Evolutionary conservation across 2,329 filamentous ascomycete genomes (phyloP).

Genomic region (Fusarium bulbicola): DNA sequence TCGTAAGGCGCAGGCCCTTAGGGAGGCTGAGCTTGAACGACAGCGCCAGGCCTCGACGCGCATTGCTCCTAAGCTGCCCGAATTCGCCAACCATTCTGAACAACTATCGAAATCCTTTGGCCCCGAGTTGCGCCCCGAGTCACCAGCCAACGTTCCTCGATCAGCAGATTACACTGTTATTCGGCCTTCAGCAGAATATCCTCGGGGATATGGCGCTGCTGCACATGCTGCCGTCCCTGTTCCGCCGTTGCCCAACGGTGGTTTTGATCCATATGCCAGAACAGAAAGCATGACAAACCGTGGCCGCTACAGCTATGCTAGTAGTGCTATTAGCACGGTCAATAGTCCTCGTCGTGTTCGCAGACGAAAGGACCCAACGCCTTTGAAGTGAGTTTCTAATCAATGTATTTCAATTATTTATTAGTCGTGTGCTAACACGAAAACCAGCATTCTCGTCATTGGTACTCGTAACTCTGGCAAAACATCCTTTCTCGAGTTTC

Average conservation of each 20-base stretch:
- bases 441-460: slow-evolving; percentile 83
- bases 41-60: slow-evolving; percentile 59
- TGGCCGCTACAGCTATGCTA: slow-evolving; percentile 95
- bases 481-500: slow-evolving; percentile 95
- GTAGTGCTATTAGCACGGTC: slow-evolving; percentile 87
- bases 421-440: neutral
- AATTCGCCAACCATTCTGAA: slow-evolving; percentile 60
- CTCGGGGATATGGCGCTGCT: slow-evolving; percentile 53
- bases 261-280: slow-evolving; percentile 80
- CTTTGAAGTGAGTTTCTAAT: slow-evolving; percentile 86
- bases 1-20: slow-evolving; percentile 66
- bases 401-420: neutral
- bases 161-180: slow-evolving; percentile 51
- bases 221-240: slow-evolving; percentile 54
- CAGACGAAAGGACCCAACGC: slow-evolving; percentile 95
- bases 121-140: slow-evolving; percentile 70
- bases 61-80: slow-evolving; percentile 61
- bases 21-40: slow-evolving; percentile 61
- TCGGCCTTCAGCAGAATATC: slow-evolving; percentile 62
- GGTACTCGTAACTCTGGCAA: slow-evolving; percentile 90
- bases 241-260: slow-evolving; percentile 69
- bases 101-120: slow-evolving; percentile 56
- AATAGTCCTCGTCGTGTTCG: slow-evolving; percentile 93
- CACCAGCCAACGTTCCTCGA: slow-evolving; percentile 66
- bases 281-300: slow-evolving; percentile 97